These are phyloP conservation scores for Xenoacremonium recifei DNA, from an alignment of 2,329 filamentous ascomycete species.

Conservation along the genomic window DNA sequence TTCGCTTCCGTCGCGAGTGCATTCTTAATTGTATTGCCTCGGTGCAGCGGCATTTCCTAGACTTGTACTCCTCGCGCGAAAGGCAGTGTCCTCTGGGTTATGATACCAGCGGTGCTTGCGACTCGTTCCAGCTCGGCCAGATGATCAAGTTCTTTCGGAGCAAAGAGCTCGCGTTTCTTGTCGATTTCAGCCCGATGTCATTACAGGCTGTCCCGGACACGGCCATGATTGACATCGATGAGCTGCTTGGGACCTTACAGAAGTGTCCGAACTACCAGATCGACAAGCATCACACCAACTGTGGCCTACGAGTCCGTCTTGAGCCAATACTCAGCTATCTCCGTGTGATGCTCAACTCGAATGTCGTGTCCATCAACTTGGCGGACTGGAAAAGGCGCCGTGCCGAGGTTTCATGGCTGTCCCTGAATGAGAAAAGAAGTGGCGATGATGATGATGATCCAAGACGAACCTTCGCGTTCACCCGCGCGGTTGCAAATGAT, in stretches of 20 bases:
- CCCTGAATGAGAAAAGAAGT: constrained; percentile 13
- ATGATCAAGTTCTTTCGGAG: constrained; percentile 69
- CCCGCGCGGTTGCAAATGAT: constrained; percentile 48
- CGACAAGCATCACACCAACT: constrained; percentile 71
- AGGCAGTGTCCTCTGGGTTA: constrained; percentile 73
- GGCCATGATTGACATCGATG: constrained; percentile 60
- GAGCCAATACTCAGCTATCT: constrained; percentile 66
- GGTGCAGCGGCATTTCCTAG: constrained; percentile 65
- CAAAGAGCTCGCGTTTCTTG: constrained; percentile 59
- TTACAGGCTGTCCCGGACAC: constrained; percentile 44
- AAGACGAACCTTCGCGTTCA: constrained; percentile 45
- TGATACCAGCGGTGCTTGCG: constrained; percentile 69
- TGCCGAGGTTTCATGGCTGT: constrained; percentile 40
- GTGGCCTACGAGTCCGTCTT: constrained; percentile 64
- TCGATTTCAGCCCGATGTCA: constrained; percentile 52
- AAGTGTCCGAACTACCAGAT: constrained; percentile 73
- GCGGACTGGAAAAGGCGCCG: constrained; percentile 46
- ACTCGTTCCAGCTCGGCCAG: constrained; percentile 76
- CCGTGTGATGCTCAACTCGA: constrained; percentile 52
- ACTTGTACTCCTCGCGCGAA: constrained; percentile 64
- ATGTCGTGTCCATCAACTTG: constrained; percentile 42
- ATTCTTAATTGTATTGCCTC: constrained; percentile 70
- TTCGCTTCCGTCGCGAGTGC: constrained; percentile 63
- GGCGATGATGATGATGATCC: constrained; percentile 12
- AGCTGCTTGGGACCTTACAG: constrained; percentile 58